Conservation (phyloP, 108 stramenopile species). For the Bacterosira constricta region DNA sequence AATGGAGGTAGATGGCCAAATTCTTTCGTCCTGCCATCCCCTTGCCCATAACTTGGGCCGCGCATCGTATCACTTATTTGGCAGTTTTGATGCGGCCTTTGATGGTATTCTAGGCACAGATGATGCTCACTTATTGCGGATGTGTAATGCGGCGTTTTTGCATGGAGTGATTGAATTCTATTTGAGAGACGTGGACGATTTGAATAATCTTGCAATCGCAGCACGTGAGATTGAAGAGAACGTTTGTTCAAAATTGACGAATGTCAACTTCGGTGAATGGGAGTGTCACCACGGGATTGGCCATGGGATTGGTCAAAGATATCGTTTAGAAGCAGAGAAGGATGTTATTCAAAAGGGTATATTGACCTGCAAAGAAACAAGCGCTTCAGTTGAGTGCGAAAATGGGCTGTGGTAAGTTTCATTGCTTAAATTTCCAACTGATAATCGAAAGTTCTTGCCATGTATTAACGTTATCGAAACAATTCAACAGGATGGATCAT, state of each 20-base stretch:
- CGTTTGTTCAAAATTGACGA: constrained; percentile 13
- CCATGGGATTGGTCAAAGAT: constrained; percentile 25
- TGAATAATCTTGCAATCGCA: not conserved
- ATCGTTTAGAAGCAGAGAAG: constrained; percentile 11
- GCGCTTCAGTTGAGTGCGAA: not conserved
- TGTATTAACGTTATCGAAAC: too few relatives aligned
- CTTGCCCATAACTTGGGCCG: constrained; percentile 24
- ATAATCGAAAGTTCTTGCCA: too few relatives aligned
- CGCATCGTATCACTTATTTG: constrained; percentile 21
- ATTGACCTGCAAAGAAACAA: constrained; percentile 5
- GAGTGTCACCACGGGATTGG: constrained; percentile 42
- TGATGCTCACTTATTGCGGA: constrained; percentile 21
- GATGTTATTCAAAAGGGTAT: constrained; percentile 10
- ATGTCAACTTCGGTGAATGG: constrained; percentile 24
- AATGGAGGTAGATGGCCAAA: constrained; percentile 17
- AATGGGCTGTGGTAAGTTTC: constrained; percentile 43
- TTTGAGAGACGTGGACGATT: constrained; percentile 1
- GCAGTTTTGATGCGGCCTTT: constrained; percentile 16
- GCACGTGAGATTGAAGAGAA: constrained; percentile 18
- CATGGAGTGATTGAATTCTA: constrained; percentile 37
- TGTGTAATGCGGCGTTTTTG: constrained; percentile 39
- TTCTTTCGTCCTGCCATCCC: constrained; percentile 19
- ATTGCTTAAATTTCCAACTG: too few relatives aligned
- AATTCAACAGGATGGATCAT: too few relatives aligned
- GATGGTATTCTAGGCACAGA: constrained; percentile 21